Percentiles rank a stretch among this genome's conserved stretches.
Evolutionary conservation across 2,329 filamentous ascomycete genomes (phyloP).

Genomic region (Fonsecaea nubica): DNA sequence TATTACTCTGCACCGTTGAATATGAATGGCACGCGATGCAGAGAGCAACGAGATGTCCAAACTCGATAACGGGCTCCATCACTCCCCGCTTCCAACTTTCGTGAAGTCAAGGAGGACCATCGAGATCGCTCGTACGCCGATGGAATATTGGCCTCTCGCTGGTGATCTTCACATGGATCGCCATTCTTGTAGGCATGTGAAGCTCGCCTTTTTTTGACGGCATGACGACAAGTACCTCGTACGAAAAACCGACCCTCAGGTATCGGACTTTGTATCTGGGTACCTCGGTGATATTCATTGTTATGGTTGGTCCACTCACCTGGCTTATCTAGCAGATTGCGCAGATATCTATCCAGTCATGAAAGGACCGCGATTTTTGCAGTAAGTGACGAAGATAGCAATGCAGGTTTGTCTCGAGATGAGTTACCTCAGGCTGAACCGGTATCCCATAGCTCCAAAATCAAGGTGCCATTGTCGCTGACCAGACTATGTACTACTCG

Average conservation of each 20-base stretch:
- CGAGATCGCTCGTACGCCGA: conserved; percentile 1
- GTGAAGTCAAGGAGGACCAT: neutral
- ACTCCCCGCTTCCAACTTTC: neutral
- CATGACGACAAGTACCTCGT: neutral
- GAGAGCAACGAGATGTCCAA: neutral
- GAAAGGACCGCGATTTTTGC: neutral
- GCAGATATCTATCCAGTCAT: neutral
- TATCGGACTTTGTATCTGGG: neutral
- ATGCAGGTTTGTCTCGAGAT: neutral
- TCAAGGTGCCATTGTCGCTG: neutral
- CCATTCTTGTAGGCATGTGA: neutral
- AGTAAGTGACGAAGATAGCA: neutral
- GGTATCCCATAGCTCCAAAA: neutral
- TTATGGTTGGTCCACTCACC: neutral
- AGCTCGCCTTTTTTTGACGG: neutral
- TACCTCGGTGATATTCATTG: neutral
- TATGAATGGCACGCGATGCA: neutral
- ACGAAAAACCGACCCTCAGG: neutral
- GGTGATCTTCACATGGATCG: neutral
- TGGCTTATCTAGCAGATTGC: neutral
- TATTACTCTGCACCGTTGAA: neutral
- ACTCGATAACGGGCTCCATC: neutral
- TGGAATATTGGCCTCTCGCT: neutral
- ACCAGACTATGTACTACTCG: neutral
- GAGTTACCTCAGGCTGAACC: neutral